Evolutionary conservation across 129 eudicot genomes (phyloP).

Genomic region (Cynara cardunculus): DNA sequence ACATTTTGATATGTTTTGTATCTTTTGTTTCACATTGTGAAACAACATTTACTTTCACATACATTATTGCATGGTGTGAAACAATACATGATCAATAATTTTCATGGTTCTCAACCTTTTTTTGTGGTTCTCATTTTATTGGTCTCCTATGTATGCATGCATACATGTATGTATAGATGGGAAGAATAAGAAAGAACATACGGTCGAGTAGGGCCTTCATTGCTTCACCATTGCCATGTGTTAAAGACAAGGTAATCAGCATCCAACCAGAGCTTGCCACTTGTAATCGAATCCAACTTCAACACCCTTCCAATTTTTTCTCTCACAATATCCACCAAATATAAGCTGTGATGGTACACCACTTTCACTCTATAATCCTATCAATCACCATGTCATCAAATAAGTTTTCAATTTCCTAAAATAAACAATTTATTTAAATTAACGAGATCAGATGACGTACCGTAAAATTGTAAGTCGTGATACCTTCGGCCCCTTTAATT

Average conservation of each 20-base stretch:
- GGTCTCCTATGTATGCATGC: not conserved
- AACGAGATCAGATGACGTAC: not conserved
- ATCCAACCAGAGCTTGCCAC: conserved; percentile 55
- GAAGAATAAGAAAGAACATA: conserved; percentile 14
- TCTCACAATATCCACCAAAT: conserved; percentile 58
- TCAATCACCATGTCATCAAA: conserved; percentile 10
- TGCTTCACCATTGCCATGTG: conserved; percentile 90
- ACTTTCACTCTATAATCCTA: conserved; percentile 59
- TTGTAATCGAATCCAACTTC: conserved; percentile 49
- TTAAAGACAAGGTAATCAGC: conserved; percentile 62
- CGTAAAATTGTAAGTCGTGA: conserved; percentile 27
- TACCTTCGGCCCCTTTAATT: not conserved
- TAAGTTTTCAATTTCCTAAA: not conserved
- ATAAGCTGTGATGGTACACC: conserved; percentile 44
- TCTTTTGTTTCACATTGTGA: too few species aligned
- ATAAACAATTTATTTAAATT: not conserved
- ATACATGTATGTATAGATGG: too few species aligned
- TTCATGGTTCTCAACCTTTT: not conserved
- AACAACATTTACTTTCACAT: not conserved
- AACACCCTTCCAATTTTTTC: conserved; percentile 48
- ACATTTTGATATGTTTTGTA: too few species aligned
- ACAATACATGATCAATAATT: not conserved
- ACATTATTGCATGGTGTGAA: not conserved
- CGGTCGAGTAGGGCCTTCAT: conserved; percentile 48
- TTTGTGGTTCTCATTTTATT: too few species aligned